These are phyloP conservation scores for Ustilaginoidea virens DNA, from an alignment of 2,329 filamentous ascomycete species.

Conservation along the genomic window DNA sequence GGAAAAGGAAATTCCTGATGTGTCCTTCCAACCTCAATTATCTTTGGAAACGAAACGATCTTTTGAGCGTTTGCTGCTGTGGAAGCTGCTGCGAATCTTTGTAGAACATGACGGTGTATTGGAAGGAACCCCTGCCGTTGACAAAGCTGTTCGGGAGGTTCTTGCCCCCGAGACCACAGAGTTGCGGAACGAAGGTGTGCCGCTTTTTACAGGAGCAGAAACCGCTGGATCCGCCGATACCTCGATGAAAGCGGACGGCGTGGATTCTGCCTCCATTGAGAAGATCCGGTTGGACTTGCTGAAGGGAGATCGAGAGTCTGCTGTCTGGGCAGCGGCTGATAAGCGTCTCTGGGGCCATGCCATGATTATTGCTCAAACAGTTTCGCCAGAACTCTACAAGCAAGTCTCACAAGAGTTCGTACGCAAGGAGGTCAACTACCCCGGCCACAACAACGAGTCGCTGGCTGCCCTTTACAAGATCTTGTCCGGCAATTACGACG, in stretches of 20 bases:
- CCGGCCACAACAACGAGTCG: conserved; percentile 67
- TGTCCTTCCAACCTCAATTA: conserved; percentile 31
- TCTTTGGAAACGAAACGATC: conserved; percentile 52
- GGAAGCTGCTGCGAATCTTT: conserved; percentile 70
- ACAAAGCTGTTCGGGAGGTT: conserved; percentile 60
- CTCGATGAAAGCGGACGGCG: conserved; percentile 43
- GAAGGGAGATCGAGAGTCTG: conserved; percentile 72
- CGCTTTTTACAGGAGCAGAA: conserved; percentile 12
- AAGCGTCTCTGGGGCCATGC: conserved; percentile 93
- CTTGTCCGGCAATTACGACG: conserved; percentile 83
- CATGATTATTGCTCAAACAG: conserved; percentile 65
- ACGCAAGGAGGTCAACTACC: conserved; percentile 78
- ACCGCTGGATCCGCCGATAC: conserved; percentile 12
- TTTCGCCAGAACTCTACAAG: conserved; percentile 77
- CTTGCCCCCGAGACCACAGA: conserved; percentile 43
- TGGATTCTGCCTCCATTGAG: conserved; percentile 55
- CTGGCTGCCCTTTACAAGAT: conserved; percentile 87
- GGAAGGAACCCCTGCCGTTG: conserved; percentile 55
- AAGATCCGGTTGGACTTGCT: conserved; percentile 60
- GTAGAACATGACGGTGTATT: conserved; percentile 76
- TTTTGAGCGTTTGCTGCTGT: conserved; percentile 69
- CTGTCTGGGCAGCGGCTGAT: conserved; percentile 86
- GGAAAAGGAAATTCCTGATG: conserved; percentile 41
- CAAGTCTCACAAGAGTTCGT: conserved; percentile 93
- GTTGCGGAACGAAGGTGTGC: conserved; percentile 3